Conservation (phyloP, 2,329 filamentous ascomycete genomes). For the Alternaria metachromatica region DNA sequence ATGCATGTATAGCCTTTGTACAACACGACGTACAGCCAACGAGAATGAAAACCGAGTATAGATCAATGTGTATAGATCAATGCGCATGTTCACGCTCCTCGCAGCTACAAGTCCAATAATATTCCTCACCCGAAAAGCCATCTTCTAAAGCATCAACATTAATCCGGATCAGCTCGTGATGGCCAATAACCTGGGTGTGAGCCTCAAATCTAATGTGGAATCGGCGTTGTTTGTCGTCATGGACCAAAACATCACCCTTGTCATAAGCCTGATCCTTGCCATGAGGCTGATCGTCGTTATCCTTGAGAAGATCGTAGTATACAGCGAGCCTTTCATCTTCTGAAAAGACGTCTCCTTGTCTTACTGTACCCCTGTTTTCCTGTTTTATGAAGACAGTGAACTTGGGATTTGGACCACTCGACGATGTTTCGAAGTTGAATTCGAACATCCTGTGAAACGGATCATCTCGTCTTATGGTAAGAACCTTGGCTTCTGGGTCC, state of each 20-base stretch:
- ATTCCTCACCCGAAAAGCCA: neutral
- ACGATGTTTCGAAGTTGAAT: neutral
- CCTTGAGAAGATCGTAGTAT: neutral
- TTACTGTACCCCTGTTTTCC: neutral
- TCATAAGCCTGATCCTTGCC: neutral
- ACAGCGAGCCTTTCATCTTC: neutral
- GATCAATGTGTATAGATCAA: neutral
- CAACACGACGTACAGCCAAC: neutral
- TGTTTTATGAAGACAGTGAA: neutral
- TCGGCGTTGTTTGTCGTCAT: fast-evolving
- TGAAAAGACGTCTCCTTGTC: neutral
- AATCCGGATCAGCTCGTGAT: fast-evolving
- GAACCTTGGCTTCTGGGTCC: neutral
- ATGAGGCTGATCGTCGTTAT: neutral
- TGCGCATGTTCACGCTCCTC: neutral
- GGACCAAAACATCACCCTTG: neutral
- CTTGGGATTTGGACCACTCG: neutral
- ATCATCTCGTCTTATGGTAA: fast-evolving
- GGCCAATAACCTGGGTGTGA: neutral
- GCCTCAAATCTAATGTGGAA: neutral
- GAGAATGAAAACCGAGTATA: neutral
- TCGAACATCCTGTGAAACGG: neutral
- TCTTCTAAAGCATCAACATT: neutral
- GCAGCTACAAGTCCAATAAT: neutral
- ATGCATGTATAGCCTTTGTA: neutral